These are phyloP conservation scores for Phytophthora sojae DNA, from an alignment of 352 stramenopile genomes.

Conservation along the genomic window DNA sequence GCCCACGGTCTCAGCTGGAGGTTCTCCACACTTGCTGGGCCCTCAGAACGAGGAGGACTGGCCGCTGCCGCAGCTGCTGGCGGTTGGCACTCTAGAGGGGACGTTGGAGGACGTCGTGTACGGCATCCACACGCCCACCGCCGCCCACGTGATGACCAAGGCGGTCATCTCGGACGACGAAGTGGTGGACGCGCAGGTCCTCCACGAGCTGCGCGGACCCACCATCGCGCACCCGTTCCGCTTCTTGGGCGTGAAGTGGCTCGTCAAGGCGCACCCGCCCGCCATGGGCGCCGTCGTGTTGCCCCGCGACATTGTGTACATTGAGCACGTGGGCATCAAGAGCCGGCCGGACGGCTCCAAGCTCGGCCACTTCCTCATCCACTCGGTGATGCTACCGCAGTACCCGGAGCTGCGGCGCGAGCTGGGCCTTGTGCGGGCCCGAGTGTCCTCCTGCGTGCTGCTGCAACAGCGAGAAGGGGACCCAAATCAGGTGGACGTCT, in stretches of 20 bases:
- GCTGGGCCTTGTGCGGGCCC: conserved; percentile 44
- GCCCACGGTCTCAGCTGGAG: background rate
- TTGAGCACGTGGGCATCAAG: conserved; percentile 42
- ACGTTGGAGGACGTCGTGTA: conserved; percentile 66
- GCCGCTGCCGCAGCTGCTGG: conserved; percentile 40
- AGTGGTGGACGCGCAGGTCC: conserved; percentile 54
- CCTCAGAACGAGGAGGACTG: conserved; percentile 26
- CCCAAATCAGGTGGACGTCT: conserved; percentile 49
- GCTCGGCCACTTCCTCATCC: conserved; percentile 52
- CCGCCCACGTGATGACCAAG: conserved; percentile 46
- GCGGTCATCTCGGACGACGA: conserved; percentile 45
- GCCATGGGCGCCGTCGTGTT: conserved; percentile 35
- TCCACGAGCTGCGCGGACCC: conserved; percentile 43
- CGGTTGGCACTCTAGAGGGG: conserved; percentile 39
- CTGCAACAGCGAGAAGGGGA: conserved; percentile 32
- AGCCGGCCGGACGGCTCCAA: conserved; percentile 29
- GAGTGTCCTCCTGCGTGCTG: conserved; percentile 54
- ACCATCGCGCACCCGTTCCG: conserved; percentile 55
- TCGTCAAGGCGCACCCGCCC: conserved; percentile 38
- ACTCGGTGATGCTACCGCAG: conserved; percentile 54
- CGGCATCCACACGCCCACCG: conserved; percentile 49
- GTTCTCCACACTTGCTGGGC: background rate
- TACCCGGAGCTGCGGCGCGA: conserved; percentile 36
- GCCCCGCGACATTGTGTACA: conserved; percentile 45
- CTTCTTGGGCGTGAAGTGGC: conserved; percentile 65